A percentile compares a stretch with the other conserved stretches of the same genome.
phyloP scores from a whole-genome alignment of 192 early-diverging fungal species.

The Jimgerdemannia flammicorona region DNA sequence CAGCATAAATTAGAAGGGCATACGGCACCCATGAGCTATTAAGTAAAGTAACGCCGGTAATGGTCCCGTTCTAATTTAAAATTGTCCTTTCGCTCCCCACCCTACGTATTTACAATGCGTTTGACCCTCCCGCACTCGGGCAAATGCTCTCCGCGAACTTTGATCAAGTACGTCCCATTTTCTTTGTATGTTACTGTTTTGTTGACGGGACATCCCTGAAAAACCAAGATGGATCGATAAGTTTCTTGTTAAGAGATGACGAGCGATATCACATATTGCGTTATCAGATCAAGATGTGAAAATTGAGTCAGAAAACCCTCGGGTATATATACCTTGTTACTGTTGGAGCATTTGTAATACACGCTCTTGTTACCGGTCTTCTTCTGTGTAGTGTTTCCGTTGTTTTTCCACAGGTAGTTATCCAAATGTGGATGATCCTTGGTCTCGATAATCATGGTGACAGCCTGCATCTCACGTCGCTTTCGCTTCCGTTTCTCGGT shows the following conservation, averaged over 20 bases:
- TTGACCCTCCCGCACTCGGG: conserved; percentile 44
- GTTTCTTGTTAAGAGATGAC: not conserved
- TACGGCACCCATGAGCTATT: not conserved
- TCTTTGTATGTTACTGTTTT: conserved; percentile 53
- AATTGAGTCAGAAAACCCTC: not conserved
- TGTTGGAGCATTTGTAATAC: conserved; percentile 59
- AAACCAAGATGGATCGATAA: not conserved
- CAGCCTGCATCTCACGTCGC: conserved; percentile 55
- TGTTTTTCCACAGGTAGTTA: conserved; percentile 54
- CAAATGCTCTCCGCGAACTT: conserved; percentile 54
- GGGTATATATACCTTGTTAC: conserved; percentile 31
- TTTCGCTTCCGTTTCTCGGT: conserved; percentile 34
- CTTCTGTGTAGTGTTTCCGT: conserved; percentile 55
- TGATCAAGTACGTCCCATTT: conserved; percentile 48
- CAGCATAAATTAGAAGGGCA: not conserved
- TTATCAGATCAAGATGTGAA: not conserved
- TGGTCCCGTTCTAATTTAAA: no score
- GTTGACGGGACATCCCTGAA: conserved; percentile 39
- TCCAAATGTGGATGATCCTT: conserved; percentile 42
- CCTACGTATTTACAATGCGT: conserved; percentile 30
- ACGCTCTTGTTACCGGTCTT: conserved; percentile 54
- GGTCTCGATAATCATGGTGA: conserved; percentile 56
- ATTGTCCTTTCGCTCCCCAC: not conserved
- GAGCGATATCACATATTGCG: not conserved
- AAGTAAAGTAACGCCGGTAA: no score